Evolutionary conservation across 129 eudicot species (phyloP), one percentile per base, ranked within the genome.

Genomic region (Ambrosia trifida): DNA sequence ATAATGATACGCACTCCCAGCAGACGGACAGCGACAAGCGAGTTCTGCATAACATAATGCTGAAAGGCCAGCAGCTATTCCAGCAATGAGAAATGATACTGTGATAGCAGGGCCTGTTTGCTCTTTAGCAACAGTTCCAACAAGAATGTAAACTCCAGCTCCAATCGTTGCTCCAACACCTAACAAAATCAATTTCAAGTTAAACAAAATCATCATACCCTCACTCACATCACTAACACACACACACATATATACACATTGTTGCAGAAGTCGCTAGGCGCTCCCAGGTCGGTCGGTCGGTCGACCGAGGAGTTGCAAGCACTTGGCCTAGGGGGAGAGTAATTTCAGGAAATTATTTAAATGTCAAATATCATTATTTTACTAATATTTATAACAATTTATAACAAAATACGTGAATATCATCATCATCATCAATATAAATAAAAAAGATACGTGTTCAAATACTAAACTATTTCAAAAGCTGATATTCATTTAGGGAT

Each of bases 1-100:
- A 80, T 95, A 95, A 76, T 95, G 97, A 80, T 95, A 95, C 56
- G 99, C 99, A 86, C 99, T 95, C 64, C 99, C 99, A 66, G 99
- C 99, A n/a, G 99, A 95, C 14, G 99, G 99, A 81, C 99, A 95
- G 3, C 99, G 99, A 82, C 99, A 84, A 1, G 99, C 89, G 2
- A 95, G 96, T 88, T 95, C 99, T 0, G 99, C 97, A 79, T 95
- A 95, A 79, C 99, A 95, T 35, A 95, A 86, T 13, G 99, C 99
- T 14, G 99, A 90, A 82, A 95, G 97, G 11, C 91, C 99, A 77
- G 99, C 97, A 30, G 99, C 99, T 79, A 95, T 87, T 17, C 99
- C 99, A 76, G 97, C 99, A 75, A 95, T 84, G 41, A 95, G 82
- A 78, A 95, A 95, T 35, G 99, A 90, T 64, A 95, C 18, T n/a